Conservation (phyloP, 768 basidiomycete species). For the Termitomyces sp. region DNA sequence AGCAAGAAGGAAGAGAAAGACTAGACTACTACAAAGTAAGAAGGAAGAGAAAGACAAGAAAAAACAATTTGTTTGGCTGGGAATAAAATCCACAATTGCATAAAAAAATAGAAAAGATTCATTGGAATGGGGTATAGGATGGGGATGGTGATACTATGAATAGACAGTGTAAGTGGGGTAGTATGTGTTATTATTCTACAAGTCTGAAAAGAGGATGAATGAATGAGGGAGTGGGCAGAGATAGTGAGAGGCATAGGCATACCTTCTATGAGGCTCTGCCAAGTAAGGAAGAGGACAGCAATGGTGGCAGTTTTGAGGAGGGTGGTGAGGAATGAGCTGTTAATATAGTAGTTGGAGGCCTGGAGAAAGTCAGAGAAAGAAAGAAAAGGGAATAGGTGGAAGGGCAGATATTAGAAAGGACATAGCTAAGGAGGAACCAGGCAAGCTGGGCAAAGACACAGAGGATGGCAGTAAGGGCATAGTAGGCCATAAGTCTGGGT, state of each 20-base stretch:
- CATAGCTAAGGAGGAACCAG: slow-evolving; percentile 73
- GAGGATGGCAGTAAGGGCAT: slow-evolving; percentile 63
- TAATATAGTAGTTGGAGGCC: slow-evolving; percentile 64
- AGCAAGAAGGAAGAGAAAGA: too few relatives aligned
- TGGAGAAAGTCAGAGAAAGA: slow-evolving; percentile 16
- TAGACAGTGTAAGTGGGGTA: slow-evolving; percentile 27
- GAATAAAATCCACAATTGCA: too few relatives aligned
- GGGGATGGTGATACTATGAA: too few relatives aligned
- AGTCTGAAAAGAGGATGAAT: slow-evolving; percentile 20
- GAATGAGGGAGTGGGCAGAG: too few relatives aligned
- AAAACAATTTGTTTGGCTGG: too few relatives aligned
- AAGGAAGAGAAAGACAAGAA: too few relatives aligned
- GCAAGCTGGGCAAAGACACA: slow-evolving; percentile 80
- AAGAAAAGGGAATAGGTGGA: too few relatives aligned
- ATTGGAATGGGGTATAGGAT: too few relatives aligned
- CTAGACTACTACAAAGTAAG: too few relatives aligned
- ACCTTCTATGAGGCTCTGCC: slow-evolving; percentile 91
- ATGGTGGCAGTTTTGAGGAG: slow-evolving; percentile 76
- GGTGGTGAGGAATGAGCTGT: slow-evolving; percentile 85
- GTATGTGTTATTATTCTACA: slow-evolving; percentile 46
- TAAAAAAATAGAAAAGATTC: too few relatives aligned
- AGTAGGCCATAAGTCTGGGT: slow-evolving; percentile 73
- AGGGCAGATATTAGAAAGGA: slow-evolving; percentile 55
- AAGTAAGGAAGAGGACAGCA: slow-evolving; percentile 64
- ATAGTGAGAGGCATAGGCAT: slow-evolving; percentile 11